Evolutionary conservation across 345 rosid genomes (phyloP), one percentile per base, ranked within the genome.

Genomic region (Psidium guajava): DNA sequence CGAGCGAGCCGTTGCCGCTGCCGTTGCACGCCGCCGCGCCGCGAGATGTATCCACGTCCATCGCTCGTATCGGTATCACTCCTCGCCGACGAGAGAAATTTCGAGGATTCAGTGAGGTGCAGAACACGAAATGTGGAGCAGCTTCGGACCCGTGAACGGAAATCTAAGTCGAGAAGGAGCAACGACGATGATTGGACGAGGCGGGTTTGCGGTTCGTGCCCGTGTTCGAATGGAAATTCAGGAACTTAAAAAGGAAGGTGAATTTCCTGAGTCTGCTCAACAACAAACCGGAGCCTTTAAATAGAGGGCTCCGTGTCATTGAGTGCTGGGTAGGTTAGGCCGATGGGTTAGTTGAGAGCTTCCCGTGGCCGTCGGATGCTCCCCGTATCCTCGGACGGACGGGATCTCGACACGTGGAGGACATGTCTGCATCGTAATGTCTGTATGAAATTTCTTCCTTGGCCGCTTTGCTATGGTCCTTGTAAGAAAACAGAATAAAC

Each of bases 271-370:
- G 86, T 36, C 6, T n/a, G n/a, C 32, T 27, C 59, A 69, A 20
- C 90, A 5, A 18, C 28, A 77, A 11, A 12, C 6, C 80, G 55
- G 55, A 84, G 84, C 56, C 52, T 88, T 87, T 85, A 91, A 87
- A 90, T 89, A 89, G 87, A 22, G 82, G 50, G 7, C 7, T 20
- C 47, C n/a, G 22, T 42, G 59, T 28, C 82, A 84, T 75, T 52
- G 87, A 50, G 85, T 25, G 91, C 64, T 84, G 81, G 87, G 89
- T 87, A 86, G 93, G 84, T 86, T 83, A 53, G 88, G 91, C 89
- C 87, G 89, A 87, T n/a, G 91, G 84, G 91, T 90, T 90, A 83
- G 92, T 91, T 90, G 93, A 86, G 84, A 86, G 24, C 32, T 16
- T 12, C 11, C 32, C 9, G 15, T 52, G 86, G 84, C 93, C 93